Evolutionary conservation across 75 land plant genomes (phyloP), one percentile per base, ranked within the genome.

Genomic region (Selaginella moellendorffii): DNA sequence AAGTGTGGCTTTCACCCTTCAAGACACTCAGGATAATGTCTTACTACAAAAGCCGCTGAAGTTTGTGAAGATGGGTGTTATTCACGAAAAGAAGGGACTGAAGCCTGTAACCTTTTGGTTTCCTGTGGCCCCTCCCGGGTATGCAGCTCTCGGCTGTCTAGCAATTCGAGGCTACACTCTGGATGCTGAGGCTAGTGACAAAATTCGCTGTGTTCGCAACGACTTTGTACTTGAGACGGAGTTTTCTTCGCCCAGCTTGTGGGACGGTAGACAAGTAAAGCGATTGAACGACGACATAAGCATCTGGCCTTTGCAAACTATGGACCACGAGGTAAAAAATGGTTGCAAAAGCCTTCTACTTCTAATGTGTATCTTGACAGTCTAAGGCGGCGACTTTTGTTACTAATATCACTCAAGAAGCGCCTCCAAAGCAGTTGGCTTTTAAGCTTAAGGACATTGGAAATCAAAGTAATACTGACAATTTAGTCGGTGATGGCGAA

Each of bases 51-150:
- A 74, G 26, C 99, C 99, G 19, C n/a, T 73, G 28, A 77, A 75
- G 59, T 95, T 86, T 64, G 73, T 78, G 31, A 68, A 78, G 42
- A 77, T 78, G 52, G 96, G 81, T 14, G 76, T 78, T 29, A 66
- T 95, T 31, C 73, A 74, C 56, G 83, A 81, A 42, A 76, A 75
- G 0, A 76, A 70, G 46, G 80, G 80, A 31, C 30, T 72, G 46
- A 86, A 81, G 20, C 61, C 63, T 59, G 77, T 86, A 21, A 81
- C 78, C 30, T 82, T 95, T 54, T 95, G 99, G 99, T 36, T 80
- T 27, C 99, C 99, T 76, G 70, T 76, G 62, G 83, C 97, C 53
- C 91, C 99, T 53, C 86, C 99, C 0, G 97, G 97, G 27, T 95
- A 74, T 81, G 83, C 82, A 63, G 67, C 97, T 2, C 54, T 95